phyloP scores from a whole-genome alignment of 2,329 filamentous ascomycete species.

The Nectriaceae sp. region DNA sequence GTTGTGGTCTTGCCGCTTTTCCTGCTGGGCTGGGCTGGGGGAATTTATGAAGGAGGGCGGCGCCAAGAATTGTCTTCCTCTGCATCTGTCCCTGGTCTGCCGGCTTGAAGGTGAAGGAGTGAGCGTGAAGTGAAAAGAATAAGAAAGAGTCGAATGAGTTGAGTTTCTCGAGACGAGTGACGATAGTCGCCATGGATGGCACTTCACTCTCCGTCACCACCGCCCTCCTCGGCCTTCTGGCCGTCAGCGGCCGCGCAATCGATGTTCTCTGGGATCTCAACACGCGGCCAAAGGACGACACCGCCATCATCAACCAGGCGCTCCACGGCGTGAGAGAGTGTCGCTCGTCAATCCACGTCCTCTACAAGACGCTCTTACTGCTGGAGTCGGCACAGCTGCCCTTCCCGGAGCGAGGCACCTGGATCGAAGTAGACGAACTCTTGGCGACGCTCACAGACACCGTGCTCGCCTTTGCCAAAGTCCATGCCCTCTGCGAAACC shows the following conservation, averaged over 20 bases:
- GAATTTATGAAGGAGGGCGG: neutral
- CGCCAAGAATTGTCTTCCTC: neutral
- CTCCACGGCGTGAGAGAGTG: slow-evolving; percentile 40
- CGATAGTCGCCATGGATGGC: neutral
- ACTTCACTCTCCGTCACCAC: slow-evolving; percentile 29
- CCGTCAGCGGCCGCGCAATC: slow-evolving; percentile 36
- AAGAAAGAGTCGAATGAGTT: too few relatives aligned
- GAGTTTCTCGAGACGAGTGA: too few relatives aligned
- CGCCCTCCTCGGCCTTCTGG: slow-evolving; percentile 39
- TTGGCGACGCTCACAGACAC: slow-evolving; percentile 38
- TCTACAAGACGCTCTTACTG: slow-evolving; percentile 37
- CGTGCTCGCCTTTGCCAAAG: slow-evolving; percentile 37
- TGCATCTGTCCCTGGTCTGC: too few relatives aligned
- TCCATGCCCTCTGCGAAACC: slow-evolving; percentile 32
- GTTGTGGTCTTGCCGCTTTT: neutral
- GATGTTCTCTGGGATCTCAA: slow-evolving; percentile 39
- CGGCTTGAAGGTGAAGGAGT: too few relatives aligned
- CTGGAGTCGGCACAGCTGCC: slow-evolving; percentile 36
- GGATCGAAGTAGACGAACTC: slow-evolving; percentile 38
- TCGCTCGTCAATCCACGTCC: slow-evolving; percentile 38
- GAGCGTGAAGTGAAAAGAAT: too few relatives aligned
- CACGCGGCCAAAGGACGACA: slow-evolving; percentile 28
- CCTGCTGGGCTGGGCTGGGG: neutral
- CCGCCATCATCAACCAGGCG: slow-evolving; percentile 31
- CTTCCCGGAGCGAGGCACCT: slow-evolving; percentile 36